Percentiles rank a stretch among this genome's conserved stretches.
Conservation (phyloP, 2,329 filamentous ascomycete genomes). For the Hypoxylon rubiginosum region DNA sequence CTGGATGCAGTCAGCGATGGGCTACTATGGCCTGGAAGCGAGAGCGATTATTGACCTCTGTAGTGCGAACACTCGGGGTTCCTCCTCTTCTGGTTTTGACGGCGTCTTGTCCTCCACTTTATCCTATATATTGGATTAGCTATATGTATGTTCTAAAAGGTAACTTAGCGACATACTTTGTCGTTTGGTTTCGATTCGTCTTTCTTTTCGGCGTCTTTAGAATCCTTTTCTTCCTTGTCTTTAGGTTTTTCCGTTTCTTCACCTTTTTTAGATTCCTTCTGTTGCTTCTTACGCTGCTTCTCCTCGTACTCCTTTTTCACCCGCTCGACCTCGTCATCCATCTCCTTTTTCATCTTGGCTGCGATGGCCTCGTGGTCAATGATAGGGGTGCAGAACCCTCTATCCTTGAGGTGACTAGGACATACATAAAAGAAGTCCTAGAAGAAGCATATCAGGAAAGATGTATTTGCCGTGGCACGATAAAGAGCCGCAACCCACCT, state of each 20-base stretch:
- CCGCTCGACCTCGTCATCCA: slow-evolving; percentile 73
- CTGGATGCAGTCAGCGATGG: slow-evolving; percentile 60
- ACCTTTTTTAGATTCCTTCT: slow-evolving; percentile 73
- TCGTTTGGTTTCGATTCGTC: slow-evolving; percentile 51
- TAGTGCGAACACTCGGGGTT: slow-evolving; percentile 84
- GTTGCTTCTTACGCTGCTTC: slow-evolving; percentile 75
- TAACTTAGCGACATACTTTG: slow-evolving; percentile 51
- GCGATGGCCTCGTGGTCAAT: slow-evolving; percentile 76
- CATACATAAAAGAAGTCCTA: slow-evolving; percentile 95
- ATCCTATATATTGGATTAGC: slow-evolving; percentile 59
- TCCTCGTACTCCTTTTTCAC: slow-evolving; percentile 84
- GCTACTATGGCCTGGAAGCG: neutral
- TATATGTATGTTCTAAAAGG: slow-evolving; percentile 26
- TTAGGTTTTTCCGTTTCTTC: slow-evolving; percentile 63
- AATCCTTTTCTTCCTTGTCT: slow-evolving; percentile 60
- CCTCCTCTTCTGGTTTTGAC: slow-evolving; percentile 69
- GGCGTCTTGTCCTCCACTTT: slow-evolving; percentile 53
- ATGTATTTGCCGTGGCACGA: slow-evolving; percentile 21
- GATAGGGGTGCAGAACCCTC: slow-evolving; percentile 81
- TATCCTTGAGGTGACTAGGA: slow-evolving; percentile 83
- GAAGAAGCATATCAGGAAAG: slow-evolving; percentile 27
- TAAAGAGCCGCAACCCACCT: slow-evolving; percentile 66
- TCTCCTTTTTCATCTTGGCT: slow-evolving; percentile 74
- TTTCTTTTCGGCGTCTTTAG: slow-evolving; percentile 57
- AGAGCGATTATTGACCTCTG: slow-evolving; percentile 70